phyloP scores from a whole-genome alignment of 768 basidiomycete genomes.

The Cubamyces sp. region DNA sequence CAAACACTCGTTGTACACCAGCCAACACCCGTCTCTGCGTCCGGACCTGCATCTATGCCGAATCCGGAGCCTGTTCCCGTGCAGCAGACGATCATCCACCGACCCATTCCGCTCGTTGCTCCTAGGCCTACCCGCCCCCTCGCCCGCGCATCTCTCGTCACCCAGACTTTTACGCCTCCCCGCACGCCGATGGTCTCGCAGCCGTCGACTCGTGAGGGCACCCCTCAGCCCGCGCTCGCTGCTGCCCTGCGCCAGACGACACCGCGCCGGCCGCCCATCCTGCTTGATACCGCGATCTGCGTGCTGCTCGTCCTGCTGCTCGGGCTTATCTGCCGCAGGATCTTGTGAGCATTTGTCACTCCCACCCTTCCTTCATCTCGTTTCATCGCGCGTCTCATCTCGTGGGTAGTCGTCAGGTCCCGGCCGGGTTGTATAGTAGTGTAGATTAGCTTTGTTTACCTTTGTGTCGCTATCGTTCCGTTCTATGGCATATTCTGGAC shows the following conservation, averaged over 20 bases:
- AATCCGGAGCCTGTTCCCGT: neutral
- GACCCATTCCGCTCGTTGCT: conserved; percentile 28
- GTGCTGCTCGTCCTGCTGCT: conserved; percentile 70
- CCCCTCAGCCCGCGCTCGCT: conserved; percentile 24
- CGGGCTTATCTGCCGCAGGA: conserved; percentile 67
- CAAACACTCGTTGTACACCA: neutral
- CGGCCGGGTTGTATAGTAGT: conserved; percentile 13
- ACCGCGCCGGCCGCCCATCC: conserved; percentile 52
- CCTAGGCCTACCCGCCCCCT: conserved; percentile 31
- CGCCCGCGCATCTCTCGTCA: conserved; percentile 28
- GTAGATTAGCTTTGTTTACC: conserved; percentile 16
- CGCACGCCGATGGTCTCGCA: conserved; percentile 16
- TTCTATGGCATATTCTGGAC: neutral
- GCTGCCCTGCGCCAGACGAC: conserved; percentile 21
- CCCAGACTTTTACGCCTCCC: conserved; percentile 17
- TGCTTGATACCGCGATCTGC: conserved; percentile 77
- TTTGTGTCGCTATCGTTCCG: conserved; percentile 4
- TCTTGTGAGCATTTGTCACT: conserved; percentile 36
- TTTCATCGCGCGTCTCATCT: neutral
- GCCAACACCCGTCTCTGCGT: neutral
- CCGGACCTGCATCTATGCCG: neutral
- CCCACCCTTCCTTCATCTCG: neutral
- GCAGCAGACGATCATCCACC: conserved; percentile 16
- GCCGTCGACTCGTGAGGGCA: conserved; percentile 16
- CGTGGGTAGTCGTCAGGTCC: neutral